phyloP scores from a whole-genome alignment of 805 yeast genomes.

The Barnettozyma salicaria region DNA sequence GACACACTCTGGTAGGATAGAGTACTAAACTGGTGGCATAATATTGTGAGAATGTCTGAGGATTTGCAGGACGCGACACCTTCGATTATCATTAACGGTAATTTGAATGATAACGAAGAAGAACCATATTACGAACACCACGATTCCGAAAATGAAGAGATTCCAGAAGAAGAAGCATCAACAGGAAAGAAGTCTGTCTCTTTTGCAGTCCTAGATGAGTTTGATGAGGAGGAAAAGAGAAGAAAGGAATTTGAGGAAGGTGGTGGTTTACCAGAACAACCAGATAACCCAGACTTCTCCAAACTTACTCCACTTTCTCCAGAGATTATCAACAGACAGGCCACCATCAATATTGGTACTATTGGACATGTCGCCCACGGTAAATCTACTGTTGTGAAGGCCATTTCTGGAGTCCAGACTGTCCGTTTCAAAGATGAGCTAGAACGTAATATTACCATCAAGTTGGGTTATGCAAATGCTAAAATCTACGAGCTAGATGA shows the following conservation, averaged over 20 bases:
- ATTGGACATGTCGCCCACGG: constrained; percentile 97
- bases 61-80: constrained; percentile 85
- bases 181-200: constrained; percentile 66
- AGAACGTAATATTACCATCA: constrained; percentile 98
- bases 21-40: no score
- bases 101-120: constrained; percentile 33
- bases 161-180: constrained; percentile 35
- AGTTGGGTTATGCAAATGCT: constrained; percentile 98
- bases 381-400: constrained; percentile 88
- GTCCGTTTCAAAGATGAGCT: constrained; percentile 98
- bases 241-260: constrained; percentile 91
- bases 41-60: constrained; percentile 46
- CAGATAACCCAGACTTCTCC: constrained; percentile 79
- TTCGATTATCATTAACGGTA: constrained; percentile 71
- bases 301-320: constrained; percentile 82
- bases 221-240: constrained; percentile 71
- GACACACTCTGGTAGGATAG: no score
- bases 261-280: constrained; percentile 97
- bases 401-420: constrained; percentile 97
- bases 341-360: constrained; percentile 97
- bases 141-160: constrained; percentile 37
- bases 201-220: constrained; percentile 67
- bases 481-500: constrained; percentile 92
- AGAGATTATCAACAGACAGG: constrained; percentile 97
- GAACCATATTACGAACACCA: constrained; percentile 33